Percentiles rank a stretch among this genome's conserved stretches.
Evolutionary conservation across 2,329 filamentous ascomycete species (phyloP).

Genomic region (Colletotrichum truncatum): DNA sequence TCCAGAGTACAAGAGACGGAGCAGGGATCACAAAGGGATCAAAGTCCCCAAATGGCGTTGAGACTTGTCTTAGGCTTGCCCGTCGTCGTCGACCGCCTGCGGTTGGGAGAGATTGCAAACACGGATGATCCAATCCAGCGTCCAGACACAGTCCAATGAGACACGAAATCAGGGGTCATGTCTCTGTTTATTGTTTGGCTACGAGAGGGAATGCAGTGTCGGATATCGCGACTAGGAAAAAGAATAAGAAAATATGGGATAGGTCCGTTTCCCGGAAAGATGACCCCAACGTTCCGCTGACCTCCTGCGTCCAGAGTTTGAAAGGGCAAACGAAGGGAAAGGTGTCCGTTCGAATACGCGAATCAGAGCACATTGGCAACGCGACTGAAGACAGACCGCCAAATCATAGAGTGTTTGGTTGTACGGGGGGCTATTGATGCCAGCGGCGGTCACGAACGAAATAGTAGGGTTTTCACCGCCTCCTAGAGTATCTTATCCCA

Average conservation of each 20-base stretch:
- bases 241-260: constrained; percentile 9
- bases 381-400: neutral
- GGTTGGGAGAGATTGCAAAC: constrained; percentile 6
- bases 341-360: neutral
- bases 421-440: neutral
- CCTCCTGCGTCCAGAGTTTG: neutral
- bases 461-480: neutral
- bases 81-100: neutral
- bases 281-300: too few species aligned
- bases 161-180: neutral
- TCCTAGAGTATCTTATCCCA: too few species aligned
- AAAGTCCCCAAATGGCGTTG: neutral
- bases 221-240: constrained; percentile 3
- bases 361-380: too few species aligned
- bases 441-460: neutral
- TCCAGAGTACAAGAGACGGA: too few species aligned
- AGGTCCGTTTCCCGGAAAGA: neutral
- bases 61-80: constrained; percentile 15
- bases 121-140: neutral
- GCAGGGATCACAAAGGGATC: too few species aligned
- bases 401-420: neutral
- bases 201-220: neutral
- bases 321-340: neutral
- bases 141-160: neutral
- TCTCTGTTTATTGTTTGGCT: neutral